phyloP scores from a whole-genome alignment of 768 basidiomycete genomes.

The Podaxis mareebaensis region DNA sequence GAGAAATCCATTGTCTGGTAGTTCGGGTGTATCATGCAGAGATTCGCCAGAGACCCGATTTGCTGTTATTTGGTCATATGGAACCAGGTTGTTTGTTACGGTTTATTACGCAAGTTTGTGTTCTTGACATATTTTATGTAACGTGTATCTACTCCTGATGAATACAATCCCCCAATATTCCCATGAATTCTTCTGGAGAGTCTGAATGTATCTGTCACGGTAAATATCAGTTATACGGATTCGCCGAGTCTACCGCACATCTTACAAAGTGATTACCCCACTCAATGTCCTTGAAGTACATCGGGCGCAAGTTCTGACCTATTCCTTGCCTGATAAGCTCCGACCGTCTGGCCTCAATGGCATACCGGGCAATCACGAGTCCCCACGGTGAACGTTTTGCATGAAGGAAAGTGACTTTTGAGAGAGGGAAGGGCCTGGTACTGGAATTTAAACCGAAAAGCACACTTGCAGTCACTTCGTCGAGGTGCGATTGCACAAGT shows the following conservation, averaged over 20 bases:
- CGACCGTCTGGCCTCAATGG: not conserved
- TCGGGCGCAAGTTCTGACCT: not conserved
- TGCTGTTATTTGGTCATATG: not conserved
- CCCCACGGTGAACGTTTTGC: not conserved
- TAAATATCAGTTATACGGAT: not conserved
- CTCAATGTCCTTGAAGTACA: not conserved
- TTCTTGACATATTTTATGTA: not conserved
- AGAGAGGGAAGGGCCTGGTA: not conserved
- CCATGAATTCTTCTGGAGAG: not conserved
- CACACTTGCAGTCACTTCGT: not conserved
- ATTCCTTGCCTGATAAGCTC: not conserved
- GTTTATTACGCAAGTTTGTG: not conserved
- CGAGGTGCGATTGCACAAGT: not conserved
- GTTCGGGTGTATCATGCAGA: too few relatives aligned
- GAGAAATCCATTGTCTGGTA: too few relatives aligned
- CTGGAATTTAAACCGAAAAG: not conserved
- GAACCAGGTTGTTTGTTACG: not conserved
- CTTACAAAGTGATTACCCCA: conserved; percentile 2
- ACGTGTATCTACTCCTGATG: not conserved
- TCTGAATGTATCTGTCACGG: not conserved
- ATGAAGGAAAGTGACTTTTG: not conserved
- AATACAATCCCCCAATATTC: not conserved
- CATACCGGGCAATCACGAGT: not conserved
- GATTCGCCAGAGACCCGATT: not conserved
- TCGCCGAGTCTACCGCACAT: not conserved